These are phyloP conservation scores for Neotropicomus parvogracilis DNA, from an alignment of 1,284 basidiomycete species.

Conservation along the genomic window DNA sequence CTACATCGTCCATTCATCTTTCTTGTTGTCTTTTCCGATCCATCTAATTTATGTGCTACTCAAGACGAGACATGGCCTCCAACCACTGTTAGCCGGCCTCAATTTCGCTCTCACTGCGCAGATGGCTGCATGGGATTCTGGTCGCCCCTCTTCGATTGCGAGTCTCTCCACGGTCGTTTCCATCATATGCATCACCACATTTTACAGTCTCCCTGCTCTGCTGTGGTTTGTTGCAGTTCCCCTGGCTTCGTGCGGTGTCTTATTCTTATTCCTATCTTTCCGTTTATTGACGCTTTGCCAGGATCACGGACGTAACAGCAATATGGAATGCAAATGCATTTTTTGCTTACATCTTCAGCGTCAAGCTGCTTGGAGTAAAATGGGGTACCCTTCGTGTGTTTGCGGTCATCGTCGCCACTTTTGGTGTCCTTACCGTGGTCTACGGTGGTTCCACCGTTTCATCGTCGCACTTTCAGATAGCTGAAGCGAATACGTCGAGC, in stretches of 20 bases:
- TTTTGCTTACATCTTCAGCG: conserved; percentile 73
- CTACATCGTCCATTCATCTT: conserved; percentile 72
- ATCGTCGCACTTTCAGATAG: conserved; percentile 18
- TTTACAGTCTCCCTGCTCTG: conserved; percentile 58
- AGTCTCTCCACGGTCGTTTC: conserved; percentile 45
- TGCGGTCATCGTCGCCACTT: conserved; percentile 72
- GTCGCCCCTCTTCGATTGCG: conserved; percentile 14
- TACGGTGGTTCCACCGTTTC: conserved; percentile 61
- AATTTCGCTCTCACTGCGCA: conserved; percentile 51
- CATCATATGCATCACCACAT: conserved; percentile 50
- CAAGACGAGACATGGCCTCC: conserved; percentile 44
- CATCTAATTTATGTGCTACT: conserved; percentile 61
- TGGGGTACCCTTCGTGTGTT: conserved; percentile 63
- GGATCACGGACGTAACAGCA: conserved; percentile 75
- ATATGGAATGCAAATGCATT: conserved; percentile 86
- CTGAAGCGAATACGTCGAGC: conserved; percentile 14
- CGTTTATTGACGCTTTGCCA: conserved; percentile 31
- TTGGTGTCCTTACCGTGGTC: conserved; percentile 69
- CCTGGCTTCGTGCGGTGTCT: conserved; percentile 59
- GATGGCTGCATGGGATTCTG: conserved; percentile 37
- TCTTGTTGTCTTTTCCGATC: conserved; percentile 65
- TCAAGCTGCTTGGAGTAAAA: conserved; percentile 53
- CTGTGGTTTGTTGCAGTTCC: conserved; percentile 73
- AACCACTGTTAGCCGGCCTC: conserved; percentile 49
- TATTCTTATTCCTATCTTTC: conserved; percentile 9